These are phyloP conservation scores for Paraphaeosphaeria minitans DNA, from an alignment of 2,329 filamentous ascomycete species.

Conservation along the genomic window DNA sequence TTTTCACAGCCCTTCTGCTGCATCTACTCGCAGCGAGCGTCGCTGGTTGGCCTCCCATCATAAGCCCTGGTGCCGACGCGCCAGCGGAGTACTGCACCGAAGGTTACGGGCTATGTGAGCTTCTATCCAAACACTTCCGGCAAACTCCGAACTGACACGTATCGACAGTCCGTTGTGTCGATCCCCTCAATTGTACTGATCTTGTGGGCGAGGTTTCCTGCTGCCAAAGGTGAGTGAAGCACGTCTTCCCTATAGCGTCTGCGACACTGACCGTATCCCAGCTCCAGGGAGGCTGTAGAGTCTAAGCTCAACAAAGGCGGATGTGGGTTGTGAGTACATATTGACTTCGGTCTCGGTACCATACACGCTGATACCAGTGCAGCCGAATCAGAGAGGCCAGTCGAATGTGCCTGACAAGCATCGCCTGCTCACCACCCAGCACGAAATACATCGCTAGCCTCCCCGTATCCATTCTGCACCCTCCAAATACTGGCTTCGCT, in stretches of 20 bases:
- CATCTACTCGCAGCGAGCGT: neutral
- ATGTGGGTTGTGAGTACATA: neutral
- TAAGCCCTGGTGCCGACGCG: neutral
- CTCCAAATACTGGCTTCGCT: neutral
- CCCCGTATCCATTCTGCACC: neutral
- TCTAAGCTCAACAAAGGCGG: neutral
- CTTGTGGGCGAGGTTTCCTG: neutral
- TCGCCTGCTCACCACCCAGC: neutral
- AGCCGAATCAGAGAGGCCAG: neutral
- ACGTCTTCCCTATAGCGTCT: neutral
- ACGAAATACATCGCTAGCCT: neutral
- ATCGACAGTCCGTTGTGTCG: neutral
- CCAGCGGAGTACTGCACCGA: neutral
- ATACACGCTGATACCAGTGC: neutral
- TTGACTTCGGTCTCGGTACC: too few species aligned
- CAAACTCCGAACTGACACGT: neutral
- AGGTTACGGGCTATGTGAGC: neutral
- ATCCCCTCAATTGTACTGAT: neutral
- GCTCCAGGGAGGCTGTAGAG: neutral
- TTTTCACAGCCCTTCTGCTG: neutral
- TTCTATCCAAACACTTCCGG: neutral
- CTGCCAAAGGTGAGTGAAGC: neutral
- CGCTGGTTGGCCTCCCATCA: neutral
- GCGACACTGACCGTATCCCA: neutral
- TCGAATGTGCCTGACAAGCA: neutral